Evolutionary conservation across 768 basidiomycete genomes (phyloP).

Genomic region (Lactarius sanguifluus): DNA sequence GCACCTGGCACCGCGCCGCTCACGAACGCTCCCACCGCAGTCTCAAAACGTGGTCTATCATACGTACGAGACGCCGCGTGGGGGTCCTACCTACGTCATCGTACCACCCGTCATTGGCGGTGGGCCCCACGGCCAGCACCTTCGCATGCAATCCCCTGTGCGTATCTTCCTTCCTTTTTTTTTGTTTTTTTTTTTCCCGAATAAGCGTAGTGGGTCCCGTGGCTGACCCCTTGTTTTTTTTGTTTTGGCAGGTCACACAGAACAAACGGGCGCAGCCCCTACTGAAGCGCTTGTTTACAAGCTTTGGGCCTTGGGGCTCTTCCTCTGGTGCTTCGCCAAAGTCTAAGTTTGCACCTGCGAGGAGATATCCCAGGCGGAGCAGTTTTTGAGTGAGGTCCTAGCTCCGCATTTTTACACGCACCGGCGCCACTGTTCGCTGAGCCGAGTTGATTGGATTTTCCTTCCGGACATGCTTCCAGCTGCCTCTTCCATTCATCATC

Average conservation of each 20-base stretch:
- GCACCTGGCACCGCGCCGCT: slow-evolving; percentile 15
- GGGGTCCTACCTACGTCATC: slow-evolving; percentile 24
- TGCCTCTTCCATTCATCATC: slow-evolving; percentile 9
- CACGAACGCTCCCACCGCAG: slow-evolving; percentile 24
- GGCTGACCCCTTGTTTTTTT: slow-evolving; percentile 4
- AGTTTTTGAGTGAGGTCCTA: slow-evolving; percentile 7
- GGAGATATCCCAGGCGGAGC: slow-evolving; percentile 20
- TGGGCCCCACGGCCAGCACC: background rate
- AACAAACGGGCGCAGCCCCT: slow-evolving; percentile 24
- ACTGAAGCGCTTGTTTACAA: slow-evolving; percentile 27
- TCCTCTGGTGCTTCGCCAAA: slow-evolving; percentile 21
- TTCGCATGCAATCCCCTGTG: slow-evolving; percentile 23
- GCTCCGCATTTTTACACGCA: background rate
- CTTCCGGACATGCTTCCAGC: background rate
- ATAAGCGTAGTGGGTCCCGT: slow-evolving; percentile 3
- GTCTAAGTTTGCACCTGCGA: slow-evolving; percentile 10
- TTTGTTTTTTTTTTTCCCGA: slow-evolving; percentile 11
- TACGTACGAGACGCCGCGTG: slow-evolving; percentile 23
- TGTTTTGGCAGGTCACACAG: slow-evolving; percentile 14
- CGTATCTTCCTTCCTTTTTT: slow-evolving; percentile 5
- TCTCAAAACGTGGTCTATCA: slow-evolving; percentile 15
- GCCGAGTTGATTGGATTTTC: slow-evolving; percentile 4
- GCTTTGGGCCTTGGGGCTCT: slow-evolving; percentile 22
- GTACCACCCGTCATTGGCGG: slow-evolving; percentile 11
- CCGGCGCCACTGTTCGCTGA: background rate